Base-by-base conservation (phyloP, 257 asterid genomes). In the Solanum peruvianum region DNA sequence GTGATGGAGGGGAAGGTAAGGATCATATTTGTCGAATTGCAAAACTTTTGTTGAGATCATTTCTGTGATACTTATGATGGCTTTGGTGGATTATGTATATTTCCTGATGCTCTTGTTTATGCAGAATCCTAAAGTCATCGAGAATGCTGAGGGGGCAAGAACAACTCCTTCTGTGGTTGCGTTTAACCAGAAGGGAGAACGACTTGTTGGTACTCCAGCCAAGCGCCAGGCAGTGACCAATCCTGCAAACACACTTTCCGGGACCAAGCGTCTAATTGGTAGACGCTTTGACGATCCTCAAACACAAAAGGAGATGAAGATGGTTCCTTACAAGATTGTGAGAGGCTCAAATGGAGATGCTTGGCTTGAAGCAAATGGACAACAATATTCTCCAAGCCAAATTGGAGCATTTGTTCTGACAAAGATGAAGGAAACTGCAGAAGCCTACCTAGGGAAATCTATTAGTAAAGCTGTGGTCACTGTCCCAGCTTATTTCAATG, bases 151-250 rank as follows among this genome's bases (percentile, higher is more conserved):
- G 88, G 98, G 98, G 73, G 92, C 97, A 75, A 92, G 98, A 31
- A 95, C 98, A 6, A 95, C 98, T 11, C 98, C 98, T 23, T 95
- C 98, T 2, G 95, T 95, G 23, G 97, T 95, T 41, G 97, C 98
- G 1, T 94, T 95, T 88, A 93, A 88, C 85, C 98, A 90, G 37
- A 95, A 95, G 91, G 96, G 89, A 2, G 95, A 89, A 82, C 78
- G 85, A 12, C 89, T 89, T 13, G 89, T 89, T 44, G 91, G 91
- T 42, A 85, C 88, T 27, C 91, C 91, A 12, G 91, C 91, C 39
- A 89, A 89, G 62, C 91, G 91, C 67, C 91, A 92, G 87, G 95
- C 93, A 10, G 92, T 92, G 13, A 92, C 95, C 35, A 92, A 92
- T 62, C 95, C 95, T 2, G 85, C 90, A 11, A 91, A 91, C 85